Percentiles rank a stretch among this genome's conserved stretches.
These are phyloP conservation scores for Silene conica DNA, from an alignment of 148 eudicot species.

Conservation along the genomic window DNA sequence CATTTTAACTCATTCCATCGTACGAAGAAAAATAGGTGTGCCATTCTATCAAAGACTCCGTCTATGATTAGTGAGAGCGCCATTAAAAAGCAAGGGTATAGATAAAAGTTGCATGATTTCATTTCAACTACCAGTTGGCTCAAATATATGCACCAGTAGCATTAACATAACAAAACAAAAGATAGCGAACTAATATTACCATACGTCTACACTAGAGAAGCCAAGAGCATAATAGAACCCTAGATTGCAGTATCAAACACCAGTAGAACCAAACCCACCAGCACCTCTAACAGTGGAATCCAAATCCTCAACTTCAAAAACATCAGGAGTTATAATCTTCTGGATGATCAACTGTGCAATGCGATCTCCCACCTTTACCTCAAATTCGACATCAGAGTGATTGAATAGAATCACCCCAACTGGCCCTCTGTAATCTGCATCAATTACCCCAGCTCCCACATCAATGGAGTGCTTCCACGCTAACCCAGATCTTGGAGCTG, in stretches of 20 bases:
- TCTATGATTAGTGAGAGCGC: neutral
- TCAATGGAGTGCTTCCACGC: slow-evolving; percentile 92
- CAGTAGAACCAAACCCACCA: slow-evolving; percentile 85
- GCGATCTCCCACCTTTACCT: slow-evolving; percentile 73
- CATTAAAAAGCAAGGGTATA: neutral
- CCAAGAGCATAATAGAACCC: neutral
- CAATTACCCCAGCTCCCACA: slow-evolving; percentile 88
- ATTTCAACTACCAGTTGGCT: slow-evolving; percentile 9
- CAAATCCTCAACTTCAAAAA: slow-evolving; percentile 68
- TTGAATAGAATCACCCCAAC: slow-evolving; percentile 81
- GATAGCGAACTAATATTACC: neutral
- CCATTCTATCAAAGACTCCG: neutral
- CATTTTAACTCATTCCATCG: neutral
- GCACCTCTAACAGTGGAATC: slow-evolving; percentile 70
- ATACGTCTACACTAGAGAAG: neutral
- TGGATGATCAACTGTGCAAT: slow-evolving; percentile 81
- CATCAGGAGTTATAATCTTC: slow-evolving; percentile 73
- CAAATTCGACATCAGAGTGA: slow-evolving; percentile 62
- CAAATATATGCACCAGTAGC: slow-evolving; percentile 7
- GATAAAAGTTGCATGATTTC: slow-evolving; percentile 2
- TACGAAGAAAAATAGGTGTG: neutral
- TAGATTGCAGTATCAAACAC: slow-evolving; percentile 25
- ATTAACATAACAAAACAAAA: neutral
- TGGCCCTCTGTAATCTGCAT: slow-evolving; percentile 79
- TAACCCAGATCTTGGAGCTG: slow-evolving; percentile 89